phyloP scores from a whole-genome alignment of 1,284 basidiomycete species.

The Cutaneotrichosporon cyanovorans region DNA sequence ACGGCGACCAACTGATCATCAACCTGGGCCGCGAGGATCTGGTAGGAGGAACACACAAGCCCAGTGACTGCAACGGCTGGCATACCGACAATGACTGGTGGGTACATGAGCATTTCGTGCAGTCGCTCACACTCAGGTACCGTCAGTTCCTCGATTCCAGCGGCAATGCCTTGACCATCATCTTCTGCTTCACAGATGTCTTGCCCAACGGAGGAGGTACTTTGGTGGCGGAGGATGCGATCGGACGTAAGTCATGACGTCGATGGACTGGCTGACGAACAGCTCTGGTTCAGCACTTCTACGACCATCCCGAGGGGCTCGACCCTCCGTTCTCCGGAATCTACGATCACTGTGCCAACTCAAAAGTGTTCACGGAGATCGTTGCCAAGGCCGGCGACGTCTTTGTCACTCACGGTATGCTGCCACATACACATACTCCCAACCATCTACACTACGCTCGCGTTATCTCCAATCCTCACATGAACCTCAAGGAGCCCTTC shows the following conservation, averaged over 20 bases:
- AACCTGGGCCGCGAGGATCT: conserved; percentile 25
- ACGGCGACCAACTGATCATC: conserved; percentile 33
- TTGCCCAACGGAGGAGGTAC: conserved; percentile 24
- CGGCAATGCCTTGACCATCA: conserved; percentile 29
- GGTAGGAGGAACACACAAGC: conserved; percentile 2
- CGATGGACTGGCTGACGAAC: not conserved
- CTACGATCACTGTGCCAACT: conserved; percentile 15
- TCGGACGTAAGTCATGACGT: conserved; percentile 14
- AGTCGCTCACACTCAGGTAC: conserved; percentile 15
- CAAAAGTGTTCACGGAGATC: conserved; percentile 12
- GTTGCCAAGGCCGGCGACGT: conserved; percentile 27
- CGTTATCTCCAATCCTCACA: conserved; percentile 33
- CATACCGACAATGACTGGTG: conserved; percentile 35
- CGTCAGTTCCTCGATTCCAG: conserved; percentile 29
- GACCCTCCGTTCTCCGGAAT: conserved; percentile 22
- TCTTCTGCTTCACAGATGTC: conserved; percentile 29
- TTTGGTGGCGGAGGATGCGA: conserved; percentile 22
- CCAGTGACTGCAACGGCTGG: conserved; percentile 17
- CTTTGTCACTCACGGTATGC: conserved; percentile 27
- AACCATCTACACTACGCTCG: conserved; percentile 30
- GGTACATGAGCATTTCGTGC: not conserved
- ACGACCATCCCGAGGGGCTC: conserved; percentile 27
- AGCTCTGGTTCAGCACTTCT: conserved; percentile 22
- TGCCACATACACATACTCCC: conserved; percentile 24
- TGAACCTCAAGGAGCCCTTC: conserved; percentile 25